phyloP scores from a whole-genome alignment of 352 stramenopile genomes.

The Globisporangium rhizosaccharum region DNA sequence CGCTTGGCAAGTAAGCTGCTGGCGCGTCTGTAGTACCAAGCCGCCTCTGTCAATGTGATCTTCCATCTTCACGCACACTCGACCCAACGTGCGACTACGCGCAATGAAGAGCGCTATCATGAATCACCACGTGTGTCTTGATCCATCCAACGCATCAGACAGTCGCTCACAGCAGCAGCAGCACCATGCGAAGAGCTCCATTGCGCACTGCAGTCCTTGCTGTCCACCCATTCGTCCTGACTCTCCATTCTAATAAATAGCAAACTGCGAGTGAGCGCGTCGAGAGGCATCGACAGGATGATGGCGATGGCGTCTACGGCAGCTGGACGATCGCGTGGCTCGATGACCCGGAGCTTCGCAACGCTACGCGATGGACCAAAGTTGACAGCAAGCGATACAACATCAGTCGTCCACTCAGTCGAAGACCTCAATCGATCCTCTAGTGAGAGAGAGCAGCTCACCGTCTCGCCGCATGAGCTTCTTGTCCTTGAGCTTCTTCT shows the following conservation, averaged over 20 bases:
- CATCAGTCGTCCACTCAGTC: not conserved
- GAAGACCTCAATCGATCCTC: not conserved
- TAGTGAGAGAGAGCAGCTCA: constrained; percentile 5
- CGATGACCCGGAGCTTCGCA: not conserved
- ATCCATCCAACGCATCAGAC: too few relatives aligned
- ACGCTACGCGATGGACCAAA: not conserved
- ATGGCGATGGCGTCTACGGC: not conserved
- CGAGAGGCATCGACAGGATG: too few relatives aligned
- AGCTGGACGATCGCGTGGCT: constrained; percentile 2
- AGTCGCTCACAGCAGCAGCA: too few relatives aligned
- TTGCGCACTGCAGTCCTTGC: too few relatives aligned
- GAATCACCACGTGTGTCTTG: too few relatives aligned
- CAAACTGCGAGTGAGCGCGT: not conserved
- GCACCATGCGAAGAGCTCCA: too few relatives aligned
- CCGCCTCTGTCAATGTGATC: not conserved
- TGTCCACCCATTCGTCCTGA: too few relatives aligned
- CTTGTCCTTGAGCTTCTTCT: constrained; percentile 71
- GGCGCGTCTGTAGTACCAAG: not conserved
- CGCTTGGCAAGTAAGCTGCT: constrained; percentile 39
- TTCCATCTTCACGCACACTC: not conserved
- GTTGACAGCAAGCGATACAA: not conserved
- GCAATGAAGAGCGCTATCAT: too few relatives aligned
- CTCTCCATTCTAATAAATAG: too few relatives aligned
- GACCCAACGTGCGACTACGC: too few relatives aligned
- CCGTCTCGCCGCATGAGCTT: constrained; percentile 63